Conservation (phyloP, 139 green algal genomes). For the Micractinium sp. region DNA sequence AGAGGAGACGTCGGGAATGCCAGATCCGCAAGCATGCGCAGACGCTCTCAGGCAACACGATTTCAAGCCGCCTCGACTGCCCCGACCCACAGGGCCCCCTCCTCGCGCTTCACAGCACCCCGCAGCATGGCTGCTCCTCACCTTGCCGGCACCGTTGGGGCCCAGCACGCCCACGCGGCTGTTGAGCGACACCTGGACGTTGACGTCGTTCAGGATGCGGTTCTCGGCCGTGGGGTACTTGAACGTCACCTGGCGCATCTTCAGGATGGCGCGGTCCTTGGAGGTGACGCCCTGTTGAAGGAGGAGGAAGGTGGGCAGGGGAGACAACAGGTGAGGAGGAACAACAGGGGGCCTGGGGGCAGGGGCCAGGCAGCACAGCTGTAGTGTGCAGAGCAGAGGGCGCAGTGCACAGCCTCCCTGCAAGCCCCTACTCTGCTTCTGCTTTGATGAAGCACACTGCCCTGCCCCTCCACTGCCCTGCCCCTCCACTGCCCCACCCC, state of each 20-base stretch:
- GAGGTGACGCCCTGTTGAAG: conserved; percentile 81
- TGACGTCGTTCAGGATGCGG: conserved; percentile 69
- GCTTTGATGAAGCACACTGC: too few relatives aligned
- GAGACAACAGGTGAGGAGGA: neutral
- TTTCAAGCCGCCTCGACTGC: neutral
- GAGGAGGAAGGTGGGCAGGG: neutral
- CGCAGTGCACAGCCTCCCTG: neutral
- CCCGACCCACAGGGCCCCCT: neutral
- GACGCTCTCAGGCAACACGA: neutral
- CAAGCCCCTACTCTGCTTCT: too few relatives aligned
- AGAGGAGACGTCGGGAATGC: neutral
- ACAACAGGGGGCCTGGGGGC: neutral
- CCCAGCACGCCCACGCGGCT: conserved; percentile 64
- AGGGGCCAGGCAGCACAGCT: too few relatives aligned
- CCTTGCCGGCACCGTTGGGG: conserved; percentile 80
- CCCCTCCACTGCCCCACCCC: neutral
- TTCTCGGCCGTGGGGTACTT: conserved; percentile 80
- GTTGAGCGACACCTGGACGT: conserved; percentile 58
- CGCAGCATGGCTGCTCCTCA: conserved; percentile 39
- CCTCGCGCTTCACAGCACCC: neutral
- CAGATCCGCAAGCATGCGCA: too few relatives aligned
- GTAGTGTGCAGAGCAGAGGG: too few relatives aligned
- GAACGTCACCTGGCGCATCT: conserved; percentile 86
- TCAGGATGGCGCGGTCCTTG: conserved; percentile 95
- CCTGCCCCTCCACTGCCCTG: neutral